A percentile compares a stretch with the other conserved stretches of the same genome.
Evolutionary conservation across 129 eudicot species (phyloP).

Genomic region (Oenanthe sinensis): DNA sequence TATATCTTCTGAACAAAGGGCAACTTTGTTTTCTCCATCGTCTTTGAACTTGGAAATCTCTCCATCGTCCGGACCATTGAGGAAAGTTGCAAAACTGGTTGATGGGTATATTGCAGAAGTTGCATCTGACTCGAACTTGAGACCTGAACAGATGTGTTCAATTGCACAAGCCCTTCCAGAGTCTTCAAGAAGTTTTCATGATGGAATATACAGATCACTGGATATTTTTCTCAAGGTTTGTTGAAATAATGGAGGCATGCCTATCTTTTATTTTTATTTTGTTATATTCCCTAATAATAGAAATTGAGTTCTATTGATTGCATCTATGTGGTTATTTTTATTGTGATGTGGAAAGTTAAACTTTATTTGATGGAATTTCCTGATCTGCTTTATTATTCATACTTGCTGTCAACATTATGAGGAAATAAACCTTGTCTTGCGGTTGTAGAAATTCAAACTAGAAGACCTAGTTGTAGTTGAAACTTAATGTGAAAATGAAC

Average conservation of each 20-base stretch:
- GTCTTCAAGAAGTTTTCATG: constrained; percentile 77
- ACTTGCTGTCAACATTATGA: neutral
- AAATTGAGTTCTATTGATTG: neutral
- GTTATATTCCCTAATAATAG: neutral
- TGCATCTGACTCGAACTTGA: constrained; percentile 87
- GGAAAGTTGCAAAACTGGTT: constrained; percentile 70
- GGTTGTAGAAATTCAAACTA: neutral
- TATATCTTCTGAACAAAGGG: constrained; percentile 33
- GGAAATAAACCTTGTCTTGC: neutral
- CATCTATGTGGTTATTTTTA: neutral
- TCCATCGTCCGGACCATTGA: constrained; percentile 50
- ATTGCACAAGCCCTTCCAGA: constrained; percentile 86
- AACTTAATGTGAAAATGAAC: neutral
- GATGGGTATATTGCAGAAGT: constrained; percentile 83
- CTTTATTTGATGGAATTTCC: neutral
- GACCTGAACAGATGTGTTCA: constrained; percentile 59
- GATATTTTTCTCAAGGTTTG: constrained; percentile 85
- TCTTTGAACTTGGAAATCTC: constrained; percentile 45
- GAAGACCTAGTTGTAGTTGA: neutral
- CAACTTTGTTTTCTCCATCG: constrained; percentile 40
- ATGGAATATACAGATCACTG: constrained; percentile 82
- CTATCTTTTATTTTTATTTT: neutral
- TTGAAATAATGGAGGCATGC: neutral
- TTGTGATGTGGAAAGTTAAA: neutral
- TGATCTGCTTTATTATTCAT: neutral